Conservation (phyloP, 1,139 yeast species). For the Suhomyces yuchorum region DNA sequence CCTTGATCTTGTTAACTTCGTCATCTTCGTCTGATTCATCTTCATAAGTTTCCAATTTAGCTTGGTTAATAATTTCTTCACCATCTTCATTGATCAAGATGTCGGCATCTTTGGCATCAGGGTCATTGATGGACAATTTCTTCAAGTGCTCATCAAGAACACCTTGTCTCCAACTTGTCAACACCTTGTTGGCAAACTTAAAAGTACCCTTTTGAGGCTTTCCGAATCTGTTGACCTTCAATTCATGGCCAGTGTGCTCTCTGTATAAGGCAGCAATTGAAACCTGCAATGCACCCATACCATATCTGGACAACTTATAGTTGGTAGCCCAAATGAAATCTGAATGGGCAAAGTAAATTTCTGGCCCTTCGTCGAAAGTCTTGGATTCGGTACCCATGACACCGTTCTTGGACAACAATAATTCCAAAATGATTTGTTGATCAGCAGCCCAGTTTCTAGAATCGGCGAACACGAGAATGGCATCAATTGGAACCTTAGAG, state of each 20-base stretch:
- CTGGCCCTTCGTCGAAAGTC: conserved; percentile 75
- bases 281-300: conserved; percentile 89
- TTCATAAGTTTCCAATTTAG: conserved; percentile 42
- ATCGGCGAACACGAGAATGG: conserved; percentile 78
- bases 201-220: conserved; percentile 86
- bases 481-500: conserved; percentile 62
- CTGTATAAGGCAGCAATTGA: conserved; percentile 79
- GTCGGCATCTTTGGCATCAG: conserved; percentile 49
- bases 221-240: conserved; percentile 77
- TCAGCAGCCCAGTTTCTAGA: conserved; percentile 90
- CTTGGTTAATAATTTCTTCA: conserved; percentile 49
- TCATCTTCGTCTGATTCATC: conserved; percentile 32
- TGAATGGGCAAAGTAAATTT: conserved; percentile 82
- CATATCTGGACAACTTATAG: conserved; percentile 75
- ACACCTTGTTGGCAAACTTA: conserved; percentile 74
- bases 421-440: conserved; percentile 80
- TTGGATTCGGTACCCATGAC: conserved; percentile 78
- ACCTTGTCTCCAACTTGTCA: conserved; percentile 76
- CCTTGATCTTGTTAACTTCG: conserved; percentile 30
- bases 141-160: conserved; percentile 73
- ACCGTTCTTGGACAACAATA: conserved; percentile 72
- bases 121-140: conserved; percentile 49
- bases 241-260: conserved; percentile 78
- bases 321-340: conserved; percentile 91
- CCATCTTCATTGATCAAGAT: conserved; percentile 51